phyloP scores from a whole-genome alignment of 495 filamentous ascomycete species.

The Neurospora sp. region DNA sequence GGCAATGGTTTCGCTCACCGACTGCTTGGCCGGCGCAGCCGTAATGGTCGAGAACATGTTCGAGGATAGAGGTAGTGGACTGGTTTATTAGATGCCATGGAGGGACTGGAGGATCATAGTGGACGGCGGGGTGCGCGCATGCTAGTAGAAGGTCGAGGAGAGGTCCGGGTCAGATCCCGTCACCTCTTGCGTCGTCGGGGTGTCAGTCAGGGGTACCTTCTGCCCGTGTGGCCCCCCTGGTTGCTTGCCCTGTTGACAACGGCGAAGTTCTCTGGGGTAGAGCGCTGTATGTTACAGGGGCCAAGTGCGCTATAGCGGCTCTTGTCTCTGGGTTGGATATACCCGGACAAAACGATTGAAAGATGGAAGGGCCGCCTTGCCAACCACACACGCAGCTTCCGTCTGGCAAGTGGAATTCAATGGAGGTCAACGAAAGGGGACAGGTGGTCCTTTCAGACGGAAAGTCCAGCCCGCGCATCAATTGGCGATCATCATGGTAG shows the following conservation, averaged over 20 bases:
- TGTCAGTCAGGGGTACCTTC: neutral
- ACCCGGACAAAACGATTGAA: neutral
- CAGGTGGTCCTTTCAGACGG: neutral
- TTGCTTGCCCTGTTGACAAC: neutral
- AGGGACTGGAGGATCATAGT: neutral
- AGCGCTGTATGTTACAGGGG: neutral
- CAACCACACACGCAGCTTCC: neutral
- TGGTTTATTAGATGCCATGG: constrained; percentile 13
- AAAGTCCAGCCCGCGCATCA: neutral
- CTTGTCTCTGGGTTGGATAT: neutral
- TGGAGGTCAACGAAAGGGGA: neutral
- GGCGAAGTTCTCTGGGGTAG: neutral
- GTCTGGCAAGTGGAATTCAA: neutral
- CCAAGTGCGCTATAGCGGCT: neutral
- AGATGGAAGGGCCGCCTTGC: neutral
- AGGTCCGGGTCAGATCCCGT: neutral
- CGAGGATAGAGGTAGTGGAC: constrained; percentile 12
- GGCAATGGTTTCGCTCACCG: constrained; percentile 84
- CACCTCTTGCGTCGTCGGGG: neutral
- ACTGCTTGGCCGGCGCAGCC: constrained; percentile 90
- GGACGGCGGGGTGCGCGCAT: neutral
- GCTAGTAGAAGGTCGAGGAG: neutral
- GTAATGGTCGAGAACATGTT: constrained; percentile 78
- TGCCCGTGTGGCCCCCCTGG: neutral
- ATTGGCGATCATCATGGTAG: neutral